A percentile compares a stretch with the other conserved stretches of the same genome.
phyloP scores from a whole-genome alignment of 306 rosid genomes.

The Ormosia emarginata region DNA sequence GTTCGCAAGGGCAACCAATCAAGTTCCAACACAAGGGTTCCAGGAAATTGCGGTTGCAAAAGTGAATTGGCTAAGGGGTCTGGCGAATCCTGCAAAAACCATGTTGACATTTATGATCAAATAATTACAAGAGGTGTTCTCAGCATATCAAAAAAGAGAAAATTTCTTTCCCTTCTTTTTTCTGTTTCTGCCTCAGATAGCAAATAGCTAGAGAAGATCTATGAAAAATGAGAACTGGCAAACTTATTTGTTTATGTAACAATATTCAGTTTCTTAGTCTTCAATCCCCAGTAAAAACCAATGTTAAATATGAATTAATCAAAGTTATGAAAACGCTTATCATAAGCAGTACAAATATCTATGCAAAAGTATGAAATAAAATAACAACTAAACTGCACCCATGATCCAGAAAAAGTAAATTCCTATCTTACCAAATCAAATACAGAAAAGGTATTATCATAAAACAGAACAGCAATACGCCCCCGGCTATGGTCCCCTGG shows the following conservation, averaged over 20 bases:
- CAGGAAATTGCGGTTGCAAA: slow-evolving; percentile 90
- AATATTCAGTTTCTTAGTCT: slow-evolving; percentile 6
- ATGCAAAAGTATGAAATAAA: slow-evolving; percentile 3
- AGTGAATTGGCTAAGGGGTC: slow-evolving; percentile 93
- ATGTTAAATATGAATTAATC: neutral
- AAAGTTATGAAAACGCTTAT: slow-evolving; percentile 11
- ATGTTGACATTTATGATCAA: neutral
- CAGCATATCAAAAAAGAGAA: neutral
- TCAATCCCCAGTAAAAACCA: slow-evolving; percentile 2
- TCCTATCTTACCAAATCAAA: slow-evolving; percentile 81
- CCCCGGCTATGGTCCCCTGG: slow-evolving; percentile 90
- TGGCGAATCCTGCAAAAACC: slow-evolving; percentile 69
- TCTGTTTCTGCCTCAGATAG: neutral
- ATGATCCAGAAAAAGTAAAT: slow-evolving; percentile 8
- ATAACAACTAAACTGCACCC: neutral
- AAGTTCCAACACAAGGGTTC: slow-evolving; percentile 91
- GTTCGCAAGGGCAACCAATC: slow-evolving; percentile 97
- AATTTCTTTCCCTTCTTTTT: neutral
- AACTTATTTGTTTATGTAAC: slow-evolving; percentile 14
- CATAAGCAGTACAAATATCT: neutral
- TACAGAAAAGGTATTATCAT: slow-evolving; percentile 90
- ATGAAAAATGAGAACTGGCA: slow-evolving; percentile 8
- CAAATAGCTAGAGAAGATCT: neutral
- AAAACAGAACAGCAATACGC: slow-evolving; percentile 87
- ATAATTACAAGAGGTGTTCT: neutral